Percentiles rank a stretch among this genome's conserved stretches.
Evolutionary conservation across 768 basidiomycete species (phyloP).

Genomic region (Mycena venus): DNA sequence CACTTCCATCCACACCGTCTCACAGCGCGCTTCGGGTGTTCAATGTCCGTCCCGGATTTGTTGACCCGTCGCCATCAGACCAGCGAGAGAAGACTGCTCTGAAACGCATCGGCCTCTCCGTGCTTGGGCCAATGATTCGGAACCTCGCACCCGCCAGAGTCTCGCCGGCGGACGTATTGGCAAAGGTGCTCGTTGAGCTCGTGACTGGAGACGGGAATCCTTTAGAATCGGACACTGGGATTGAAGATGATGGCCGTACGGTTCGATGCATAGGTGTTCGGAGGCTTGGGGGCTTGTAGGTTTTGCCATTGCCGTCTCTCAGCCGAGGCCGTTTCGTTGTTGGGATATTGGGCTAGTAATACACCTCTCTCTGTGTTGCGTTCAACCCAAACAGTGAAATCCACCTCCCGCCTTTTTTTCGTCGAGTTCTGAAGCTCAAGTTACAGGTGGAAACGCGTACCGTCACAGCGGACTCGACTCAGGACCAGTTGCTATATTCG

Average conservation of each 20-base stretch:
- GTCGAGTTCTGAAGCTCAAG: too few species aligned
- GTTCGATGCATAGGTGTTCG: constrained; percentile 22
- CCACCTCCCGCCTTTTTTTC: too few species aligned
- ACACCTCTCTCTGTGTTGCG: too few species aligned
- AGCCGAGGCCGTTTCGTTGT: too few species aligned
- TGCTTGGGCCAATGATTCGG: background rate
- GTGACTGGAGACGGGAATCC: constrained; percentile 41
- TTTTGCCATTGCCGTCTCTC: too few species aligned
- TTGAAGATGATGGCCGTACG: constrained; percentile 37
- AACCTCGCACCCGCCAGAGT: constrained; percentile 17
- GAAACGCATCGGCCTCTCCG: background rate
- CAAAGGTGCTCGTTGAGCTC: constrained; percentile 36
- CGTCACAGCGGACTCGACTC: too few species aligned
- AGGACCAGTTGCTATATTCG: too few species aligned
- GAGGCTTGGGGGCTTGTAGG: background rate
- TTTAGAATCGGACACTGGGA: constrained; percentile 32
- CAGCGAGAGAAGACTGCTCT: background rate
- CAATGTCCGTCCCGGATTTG: constrained; percentile 38
- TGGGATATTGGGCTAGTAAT: too few species aligned
- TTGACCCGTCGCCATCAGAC: constrained; percentile 23
- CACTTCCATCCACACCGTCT: constrained; percentile 19
- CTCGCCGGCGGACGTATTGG: constrained; percentile 35
- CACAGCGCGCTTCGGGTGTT: constrained; percentile 35
- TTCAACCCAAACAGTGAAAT: too few species aligned
- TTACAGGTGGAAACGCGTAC: too few species aligned